A percentile compares a stretch with the other conserved stretches of the same genome.
Evolutionary conservation across 139 green algal species (phyloP).

Genomic region (Coccomyxa sp.): DNA sequence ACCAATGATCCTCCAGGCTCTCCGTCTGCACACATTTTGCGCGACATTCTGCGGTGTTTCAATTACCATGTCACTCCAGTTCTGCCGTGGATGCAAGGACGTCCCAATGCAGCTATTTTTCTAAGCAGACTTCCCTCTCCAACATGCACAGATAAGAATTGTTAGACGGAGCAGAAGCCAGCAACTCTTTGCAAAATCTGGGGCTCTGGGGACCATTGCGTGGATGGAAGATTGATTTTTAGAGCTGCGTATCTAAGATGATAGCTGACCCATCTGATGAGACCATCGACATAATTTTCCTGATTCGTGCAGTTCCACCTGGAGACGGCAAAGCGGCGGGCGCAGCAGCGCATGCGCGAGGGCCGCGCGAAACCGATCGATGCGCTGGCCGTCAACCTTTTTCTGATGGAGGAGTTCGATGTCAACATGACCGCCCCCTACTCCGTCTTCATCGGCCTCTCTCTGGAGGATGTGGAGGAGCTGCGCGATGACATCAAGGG

Average conservation of each 20-base stretch:
- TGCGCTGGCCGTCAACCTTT: conserved; percentile 57
- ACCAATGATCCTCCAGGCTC: background rate
- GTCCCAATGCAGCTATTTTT: background rate
- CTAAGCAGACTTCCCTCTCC: background rate
- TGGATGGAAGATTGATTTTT: background rate
- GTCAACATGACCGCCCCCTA: conserved; percentile 30
- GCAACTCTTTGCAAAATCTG: background rate
- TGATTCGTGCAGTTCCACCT: conserved; percentile 43
- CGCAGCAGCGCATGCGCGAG: conserved; percentile 13
- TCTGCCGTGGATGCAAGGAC: background rate
- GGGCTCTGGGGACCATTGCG: background rate
- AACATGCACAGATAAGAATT: background rate
- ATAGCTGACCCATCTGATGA: background rate
- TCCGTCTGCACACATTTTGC: background rate
- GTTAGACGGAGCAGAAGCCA: background rate
- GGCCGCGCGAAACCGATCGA: conserved; percentile 43
- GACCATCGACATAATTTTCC: background rate
- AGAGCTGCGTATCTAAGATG: background rate
- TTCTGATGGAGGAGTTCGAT: conserved; percentile 44
- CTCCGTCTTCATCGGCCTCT: conserved; percentile 46
- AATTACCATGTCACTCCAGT: background rate
- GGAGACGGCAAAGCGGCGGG: conserved; percentile 36
- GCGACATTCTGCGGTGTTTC: background rate
- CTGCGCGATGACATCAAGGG: conserved; percentile 51
- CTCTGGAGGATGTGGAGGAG: conserved; percentile 43